phyloP scores from a whole-genome alignment of 108 stramenopile species.

The Cyclotella baltica region DNA sequence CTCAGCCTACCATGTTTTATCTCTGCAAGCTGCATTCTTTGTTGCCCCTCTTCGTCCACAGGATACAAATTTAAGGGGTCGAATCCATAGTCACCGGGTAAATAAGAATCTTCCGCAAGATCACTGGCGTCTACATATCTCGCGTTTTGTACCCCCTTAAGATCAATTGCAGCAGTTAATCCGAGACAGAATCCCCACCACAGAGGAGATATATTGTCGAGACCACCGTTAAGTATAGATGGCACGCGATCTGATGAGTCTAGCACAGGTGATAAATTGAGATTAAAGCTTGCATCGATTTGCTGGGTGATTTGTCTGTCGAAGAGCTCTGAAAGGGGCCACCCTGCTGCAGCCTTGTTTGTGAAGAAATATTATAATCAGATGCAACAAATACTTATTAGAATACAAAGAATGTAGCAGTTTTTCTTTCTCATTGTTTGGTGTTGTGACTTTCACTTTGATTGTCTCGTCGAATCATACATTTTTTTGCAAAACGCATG shows the following conservation, averaged over 20 bases:
- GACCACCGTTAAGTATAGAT: conserved; percentile 78
- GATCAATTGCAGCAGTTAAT: conserved; percentile 77
- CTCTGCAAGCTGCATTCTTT: conserved; percentile 83
- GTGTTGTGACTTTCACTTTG: too few relatives aligned
- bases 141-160: conserved; percentile 58
- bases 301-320: conserved; percentile 69
- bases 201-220: conserved; percentile 67
- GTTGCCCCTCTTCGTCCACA: conserved; percentile 54
- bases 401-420: too few relatives aligned
- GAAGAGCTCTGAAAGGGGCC: conserved; percentile 82
- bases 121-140: conserved; percentile 44
- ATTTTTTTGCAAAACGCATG: not conserved
- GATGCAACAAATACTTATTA: not conserved
- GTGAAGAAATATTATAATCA: not conserved
- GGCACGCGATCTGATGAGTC: conserved; percentile 76
- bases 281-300: conserved; percentile 21
- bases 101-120: conserved; percentile 5
- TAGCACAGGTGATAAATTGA: conserved; percentile 54
- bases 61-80: conserved; percentile 88
- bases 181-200: conserved; percentile 86
- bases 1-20: conserved; percentile 88
- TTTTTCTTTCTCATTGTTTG: too few relatives aligned
- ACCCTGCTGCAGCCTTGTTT: conserved; percentile 80
- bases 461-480: too few relatives aligned
- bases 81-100: conserved; percentile 85